phyloP scores from a whole-genome alignment of 2,329 filamentous ascomycete genomes.

The Pseudogymnoascus sp. region DNA sequence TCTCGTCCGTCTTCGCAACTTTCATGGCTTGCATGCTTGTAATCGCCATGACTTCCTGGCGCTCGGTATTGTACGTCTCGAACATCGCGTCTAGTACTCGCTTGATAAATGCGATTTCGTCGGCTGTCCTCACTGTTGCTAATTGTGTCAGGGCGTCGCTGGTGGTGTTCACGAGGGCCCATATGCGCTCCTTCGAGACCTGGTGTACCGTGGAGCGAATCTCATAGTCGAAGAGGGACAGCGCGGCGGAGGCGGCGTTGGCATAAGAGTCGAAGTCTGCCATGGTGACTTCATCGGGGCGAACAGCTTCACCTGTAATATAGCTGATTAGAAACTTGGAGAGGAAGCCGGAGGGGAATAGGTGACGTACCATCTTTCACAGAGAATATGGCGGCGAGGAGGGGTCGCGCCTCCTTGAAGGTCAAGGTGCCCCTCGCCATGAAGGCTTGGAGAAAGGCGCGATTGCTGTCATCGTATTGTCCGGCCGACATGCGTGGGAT shows the following conservation, averaged over 20 bases:
- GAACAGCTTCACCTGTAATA: slow-evolving; percentile 36
- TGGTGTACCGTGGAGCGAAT: slow-evolving; percentile 71
- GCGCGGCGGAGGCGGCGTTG: slow-evolving; percentile 57
- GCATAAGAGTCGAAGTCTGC: slow-evolving; percentile 63
- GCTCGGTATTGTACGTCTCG: slow-evolving; percentile 69
- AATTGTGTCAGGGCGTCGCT: slow-evolving; percentile 80
- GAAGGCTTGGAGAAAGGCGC: slow-evolving; percentile 85
- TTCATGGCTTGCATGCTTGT: slow-evolving; percentile 73
- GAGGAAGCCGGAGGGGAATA: background rate
- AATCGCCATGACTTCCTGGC: slow-evolving; percentile 77
- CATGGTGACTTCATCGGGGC: slow-evolving; percentile 55
- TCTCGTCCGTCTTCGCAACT: slow-evolving; percentile 45
- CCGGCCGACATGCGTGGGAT: background rate
- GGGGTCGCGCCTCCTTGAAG: slow-evolving; percentile 58
- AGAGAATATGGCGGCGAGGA: slow-evolving; percentile 69
- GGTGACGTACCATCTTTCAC: slow-evolving; percentile 28
- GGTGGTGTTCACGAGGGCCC: slow-evolving; percentile 78
- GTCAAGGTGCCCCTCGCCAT: slow-evolving; percentile 71
- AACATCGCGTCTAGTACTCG: slow-evolving; percentile 87
- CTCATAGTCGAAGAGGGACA: slow-evolving; percentile 78
- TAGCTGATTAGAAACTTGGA: slow-evolving; percentile 4
- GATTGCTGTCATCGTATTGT: slow-evolving; percentile 51
- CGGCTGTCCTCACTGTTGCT: slow-evolving; percentile 68
- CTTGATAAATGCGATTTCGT: slow-evolving; percentile 86
- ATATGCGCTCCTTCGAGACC: slow-evolving; percentile 55